Base-by-base conservation (phyloP, 805 yeast genomes). In the Cyberlindnera nakhonratchasimensis region DNA sequence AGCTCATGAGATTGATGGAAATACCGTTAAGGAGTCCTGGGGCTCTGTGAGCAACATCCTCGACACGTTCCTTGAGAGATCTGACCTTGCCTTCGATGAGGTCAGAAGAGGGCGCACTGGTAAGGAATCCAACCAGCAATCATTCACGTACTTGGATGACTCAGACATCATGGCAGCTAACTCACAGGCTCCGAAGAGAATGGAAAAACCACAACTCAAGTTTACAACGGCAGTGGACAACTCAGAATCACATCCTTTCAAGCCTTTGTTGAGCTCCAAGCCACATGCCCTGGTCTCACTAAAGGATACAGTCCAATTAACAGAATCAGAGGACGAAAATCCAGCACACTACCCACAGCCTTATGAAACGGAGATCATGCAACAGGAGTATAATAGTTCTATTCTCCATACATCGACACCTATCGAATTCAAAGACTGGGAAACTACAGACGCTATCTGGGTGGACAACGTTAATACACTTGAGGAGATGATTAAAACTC, bases 341-440 rank as follows among this genome's bases (percentile, higher is more conserved):
- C 82, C 86, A 5, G 54, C 74, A 9, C 86, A 80, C 61, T 84
- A 80, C 57, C 72, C 72, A 9, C 93, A 93, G 38, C 99, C 99
- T 0, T 91, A 93, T 56, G 75, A 69, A 35, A 61, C 64, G 29
- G 98, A 91, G 62, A 91, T 91, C 34, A 71, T 72, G 54, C 64
- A 71, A 26, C 82, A 79, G 44, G 79, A 77, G 34, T 90, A 86
- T 58, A 93, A 95, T 2, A 74, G 69, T 1, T 52, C 70, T 39
- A 72, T 86, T 0, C 61, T 80, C 23, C 64, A 69, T 12, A 58
- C 59, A 6, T 37, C 55, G 2, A 73, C 74, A 10, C 82, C 85
- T 2, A 63, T 75, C 2, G 22, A 75, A 0, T 71, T 80, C 1
- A 65, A 66, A 32, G 78, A 82, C 8, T 88, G 96, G 95, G 74